Evolutionary conservation across 352 stramenopile genomes (phyloP).

Genomic region (Elongisporangium undulatum): DNA sequence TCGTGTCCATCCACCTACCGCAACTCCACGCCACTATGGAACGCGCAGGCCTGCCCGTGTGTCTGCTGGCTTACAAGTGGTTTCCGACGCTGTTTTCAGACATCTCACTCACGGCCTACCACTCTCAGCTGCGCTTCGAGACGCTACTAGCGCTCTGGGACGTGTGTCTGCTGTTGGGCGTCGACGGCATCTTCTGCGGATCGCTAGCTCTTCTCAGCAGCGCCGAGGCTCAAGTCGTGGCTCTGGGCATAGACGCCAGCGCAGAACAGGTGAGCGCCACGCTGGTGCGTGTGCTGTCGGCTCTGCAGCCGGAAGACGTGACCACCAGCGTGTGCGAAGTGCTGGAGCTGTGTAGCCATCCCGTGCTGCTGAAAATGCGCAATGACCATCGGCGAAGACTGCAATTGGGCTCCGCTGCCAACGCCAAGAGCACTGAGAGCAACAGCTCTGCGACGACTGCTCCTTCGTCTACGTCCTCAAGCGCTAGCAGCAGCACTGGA

Average conservation of each 20-base stretch:
- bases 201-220: slow-evolving; percentile 63
- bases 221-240: slow-evolving; percentile 51
- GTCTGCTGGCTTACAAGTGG: slow-evolving; percentile 86
- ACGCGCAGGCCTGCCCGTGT: slow-evolving; percentile 55
- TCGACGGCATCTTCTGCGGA: slow-evolving; percentile 79
- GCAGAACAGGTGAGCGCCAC: slow-evolving; percentile 63
- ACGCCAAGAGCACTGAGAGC: slow-evolving; percentile 15
- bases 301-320: slow-evolving; percentile 52
- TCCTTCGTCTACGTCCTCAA: slow-evolving; percentile 3
- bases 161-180: slow-evolving; percentile 69
- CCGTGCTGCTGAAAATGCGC: slow-evolving; percentile 70
- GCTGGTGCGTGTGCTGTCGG: slow-evolving; percentile 47
- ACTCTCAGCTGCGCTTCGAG: slow-evolving; percentile 67
- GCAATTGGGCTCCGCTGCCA: slow-evolving; percentile 25
- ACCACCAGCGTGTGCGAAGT: slow-evolving; percentile 79
- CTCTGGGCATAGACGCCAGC: slow-evolving; percentile 28
- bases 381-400: slow-evolving; percentile 67
- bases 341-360: slow-evolving; percentile 68
- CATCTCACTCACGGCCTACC: slow-evolving; percentile 68
- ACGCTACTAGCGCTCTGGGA: slow-evolving; percentile 80
- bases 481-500: background rate
- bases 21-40: slow-evolving; percentile 54
- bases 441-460: slow-evolving; percentile 12
- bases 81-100: slow-evolving; percentile 86
- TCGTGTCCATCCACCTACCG: slow-evolving; percentile 66